Evolutionary conservation across 2,329 filamentous ascomycete species (phyloP).

Genomic region (Claviceps spartinae): DNA sequence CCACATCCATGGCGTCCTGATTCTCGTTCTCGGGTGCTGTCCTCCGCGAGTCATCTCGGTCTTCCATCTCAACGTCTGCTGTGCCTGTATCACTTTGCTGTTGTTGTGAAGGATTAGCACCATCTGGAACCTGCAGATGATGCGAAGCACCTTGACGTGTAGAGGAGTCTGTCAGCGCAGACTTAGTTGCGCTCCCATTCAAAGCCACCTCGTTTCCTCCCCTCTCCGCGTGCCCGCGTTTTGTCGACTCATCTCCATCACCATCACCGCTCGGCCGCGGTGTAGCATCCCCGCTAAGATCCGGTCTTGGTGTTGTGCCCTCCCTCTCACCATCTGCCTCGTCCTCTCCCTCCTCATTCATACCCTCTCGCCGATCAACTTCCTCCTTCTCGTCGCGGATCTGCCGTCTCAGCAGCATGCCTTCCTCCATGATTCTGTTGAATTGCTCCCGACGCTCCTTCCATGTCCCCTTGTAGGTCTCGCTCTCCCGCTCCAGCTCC

Average conservation of each 20-base stretch:
- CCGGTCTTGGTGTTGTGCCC: slow-evolving; percentile 37
- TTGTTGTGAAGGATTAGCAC: slow-evolving; percentile 12
- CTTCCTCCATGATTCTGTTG: slow-evolving; percentile 77
- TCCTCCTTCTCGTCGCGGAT: slow-evolving; percentile 95
- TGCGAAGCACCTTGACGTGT: slow-evolving; percentile 4
- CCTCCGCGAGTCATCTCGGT: slow-evolving; percentile 21
- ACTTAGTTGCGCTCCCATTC: slow-evolving; percentile 9
- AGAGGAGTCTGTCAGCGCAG: neutral
- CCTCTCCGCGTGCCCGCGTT: slow-evolving; percentile 17
- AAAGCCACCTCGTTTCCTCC: slow-evolving; percentile 8
- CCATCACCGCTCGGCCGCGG: slow-evolving; percentile 36
- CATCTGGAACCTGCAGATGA: slow-evolving; percentile 6
- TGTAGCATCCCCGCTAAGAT: slow-evolving; percentile 37
- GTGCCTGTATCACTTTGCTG: slow-evolving; percentile 13
- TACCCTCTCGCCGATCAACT: slow-evolving; percentile 74
- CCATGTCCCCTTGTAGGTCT: slow-evolving; percentile 73
- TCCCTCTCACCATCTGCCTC: slow-evolving; percentile 33
- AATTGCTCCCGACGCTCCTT: slow-evolving; percentile 75
- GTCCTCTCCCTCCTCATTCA: slow-evolving; percentile 55
- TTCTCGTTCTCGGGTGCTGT: slow-evolving; percentile 25
- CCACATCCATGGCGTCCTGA: slow-evolving; percentile 42
- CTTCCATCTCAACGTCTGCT: slow-evolving; percentile 48
- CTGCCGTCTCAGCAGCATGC: slow-evolving; percentile 68
- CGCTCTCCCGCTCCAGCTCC: slow-evolving; percentile 73
- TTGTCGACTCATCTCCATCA: slow-evolving; percentile 14